Evolutionary conservation across 2,329 filamentous ascomycete genomes (phyloP).

Genomic region (Colletotrichum tropicale): DNA sequence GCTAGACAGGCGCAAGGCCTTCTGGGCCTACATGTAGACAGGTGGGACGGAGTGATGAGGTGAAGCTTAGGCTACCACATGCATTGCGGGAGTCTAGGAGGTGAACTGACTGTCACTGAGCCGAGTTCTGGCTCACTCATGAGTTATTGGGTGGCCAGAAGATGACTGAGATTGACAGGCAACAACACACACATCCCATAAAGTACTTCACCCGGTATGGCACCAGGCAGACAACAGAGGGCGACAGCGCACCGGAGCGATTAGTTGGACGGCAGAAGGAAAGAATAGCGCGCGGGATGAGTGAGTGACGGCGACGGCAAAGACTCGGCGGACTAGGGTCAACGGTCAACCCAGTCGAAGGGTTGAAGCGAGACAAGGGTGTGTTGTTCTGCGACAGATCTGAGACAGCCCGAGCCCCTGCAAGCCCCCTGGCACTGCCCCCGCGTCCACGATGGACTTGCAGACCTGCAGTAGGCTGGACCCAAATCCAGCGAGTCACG

Average conservation of each 20-base stretch:
- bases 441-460: slow-evolving; percentile 23
- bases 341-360: slow-evolving; percentile 18
- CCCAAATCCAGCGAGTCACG: slow-evolving; percentile 18
- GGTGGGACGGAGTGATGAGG: background rate
- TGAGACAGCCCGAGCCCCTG: slow-evolving; percentile 40
- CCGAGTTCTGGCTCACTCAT: background rate
- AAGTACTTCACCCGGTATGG: background rate
- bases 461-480: slow-evolving; percentile 11
- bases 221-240: background rate
- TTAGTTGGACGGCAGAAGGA: background rate
- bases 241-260: background rate
- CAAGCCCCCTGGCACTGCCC: slow-evolving; percentile 23
- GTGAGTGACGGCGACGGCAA: background rate
- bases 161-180: background rate
- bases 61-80: background rate
- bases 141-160: background rate
- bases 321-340: background rate
- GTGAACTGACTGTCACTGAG: background rate
- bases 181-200: background rate
- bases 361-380: slow-evolving; percentile 23
- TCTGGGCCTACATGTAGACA: background rate
- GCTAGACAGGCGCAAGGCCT: background rate
- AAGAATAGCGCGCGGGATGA: background rate
- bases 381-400: slow-evolving; percentile 45
- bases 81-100: background rate